phyloP scores from a whole-genome alignment of 305 asterid species.

The Solanum hybrid region DNA sequence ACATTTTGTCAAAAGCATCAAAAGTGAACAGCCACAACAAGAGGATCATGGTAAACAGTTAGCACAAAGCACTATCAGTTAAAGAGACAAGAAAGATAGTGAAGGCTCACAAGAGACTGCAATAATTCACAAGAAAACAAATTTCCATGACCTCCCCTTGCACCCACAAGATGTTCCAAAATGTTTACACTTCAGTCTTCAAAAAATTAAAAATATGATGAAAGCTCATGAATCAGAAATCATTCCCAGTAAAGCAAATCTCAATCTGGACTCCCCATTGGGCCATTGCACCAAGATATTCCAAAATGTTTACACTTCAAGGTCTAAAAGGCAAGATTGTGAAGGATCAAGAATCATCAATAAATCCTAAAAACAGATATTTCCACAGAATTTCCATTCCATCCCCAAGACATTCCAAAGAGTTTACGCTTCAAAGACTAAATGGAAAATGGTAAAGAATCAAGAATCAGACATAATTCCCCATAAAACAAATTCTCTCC shows the following conservation, averaged over 20 bases:
- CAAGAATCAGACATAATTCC: neutral
- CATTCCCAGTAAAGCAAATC: neutral
- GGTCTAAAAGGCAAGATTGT: neutral
- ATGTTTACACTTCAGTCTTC: neutral
- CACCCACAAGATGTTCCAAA: neutral
- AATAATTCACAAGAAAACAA: neutral
- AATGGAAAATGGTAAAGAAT: neutral
- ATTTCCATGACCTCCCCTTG: neutral
- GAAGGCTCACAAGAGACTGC: neutral
- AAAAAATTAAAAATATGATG: neutral
- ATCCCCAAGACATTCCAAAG: neutral
- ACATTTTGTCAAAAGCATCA: neutral
- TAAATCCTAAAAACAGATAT: neutral
- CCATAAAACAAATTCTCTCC: neutral
- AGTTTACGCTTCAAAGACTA: neutral
- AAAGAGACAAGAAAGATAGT: neutral
- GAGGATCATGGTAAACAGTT: neutral
- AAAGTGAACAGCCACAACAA: neutral
- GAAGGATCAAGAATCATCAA: neutral
- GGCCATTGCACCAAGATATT: neutral
- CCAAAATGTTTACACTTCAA: neutral
- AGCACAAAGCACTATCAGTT: neutral
- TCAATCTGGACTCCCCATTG: neutral
- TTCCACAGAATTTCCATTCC: neutral
- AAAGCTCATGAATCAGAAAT: neutral